Evolutionary conservation across 2,329 filamentous ascomycete species (phyloP), one percentile per base, ranked within the genome.

Genomic region (Colletotrichum noveboracense): DNA sequence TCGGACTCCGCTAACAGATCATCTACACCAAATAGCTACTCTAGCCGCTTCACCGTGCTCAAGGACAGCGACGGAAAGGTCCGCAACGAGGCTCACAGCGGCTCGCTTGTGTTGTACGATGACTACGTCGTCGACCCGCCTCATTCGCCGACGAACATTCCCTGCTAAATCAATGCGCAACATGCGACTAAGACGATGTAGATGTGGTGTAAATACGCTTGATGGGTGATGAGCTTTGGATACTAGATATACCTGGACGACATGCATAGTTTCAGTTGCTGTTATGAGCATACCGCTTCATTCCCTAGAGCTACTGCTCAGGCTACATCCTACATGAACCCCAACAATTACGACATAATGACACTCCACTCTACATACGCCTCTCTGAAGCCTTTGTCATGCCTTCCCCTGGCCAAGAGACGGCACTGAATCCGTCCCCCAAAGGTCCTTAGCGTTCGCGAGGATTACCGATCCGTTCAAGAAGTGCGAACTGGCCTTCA

Each of bases 71-170:
- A 61, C 3, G 70, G 70, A 21, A 68, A 38, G 13, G 70, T 72
- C 18, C 55, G 32, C 8, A 72, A 72, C 6, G 9, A n/a, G n/a
- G 32, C 70, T 16, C 70, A 72, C 24, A 72, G 16, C 26, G 70
- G 70, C 13, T 58, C 48, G 6, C 70, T 72, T 6, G 70, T 61
- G 26, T 36, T 61, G 70, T 72, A 72, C 55, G 70, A 72, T 61
- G 70, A 72, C 5, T 72, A 72, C 52, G 21, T 72, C 9, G 70
- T 72, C 24, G 60, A 14, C 64, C 70, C 70, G 9, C 6, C 26
- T 14, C 6, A 68, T 6, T 72, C 70, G 52, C 70, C 70, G 3
- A 72, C 70, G 5, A 10, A 72, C 64, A 72, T 72, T 32, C 52
- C 70, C 18, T 72, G 70, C 70, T 67, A 24, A 43, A 64, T n/a